Percentiles rank a stretch among this genome's conserved stretches.
These are phyloP conservation scores for Vaccinium macrocarpon DNA, from an alignment of 148 eudicot genomes.

Conservation along the genomic window DNA sequence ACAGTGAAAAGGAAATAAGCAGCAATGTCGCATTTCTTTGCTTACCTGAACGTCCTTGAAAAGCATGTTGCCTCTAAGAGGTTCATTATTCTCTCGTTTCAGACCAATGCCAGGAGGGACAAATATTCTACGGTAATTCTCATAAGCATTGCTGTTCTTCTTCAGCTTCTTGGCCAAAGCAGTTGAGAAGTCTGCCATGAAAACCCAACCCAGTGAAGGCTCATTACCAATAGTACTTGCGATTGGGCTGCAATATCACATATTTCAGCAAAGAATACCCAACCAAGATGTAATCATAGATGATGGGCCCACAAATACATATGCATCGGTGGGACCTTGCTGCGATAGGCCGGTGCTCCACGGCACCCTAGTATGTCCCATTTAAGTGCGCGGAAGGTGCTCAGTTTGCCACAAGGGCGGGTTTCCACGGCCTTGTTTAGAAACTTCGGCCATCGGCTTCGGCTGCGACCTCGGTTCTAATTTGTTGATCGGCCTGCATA, in stretches of 20 bases:
- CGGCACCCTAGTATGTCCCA: conserved; percentile 90
- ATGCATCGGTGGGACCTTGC: conserved; percentile 85
- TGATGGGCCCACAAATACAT: conserved; percentile 75
- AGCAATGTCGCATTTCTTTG: not conserved
- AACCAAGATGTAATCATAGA: conserved; percentile 81
- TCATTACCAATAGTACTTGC: conserved; percentile 76
- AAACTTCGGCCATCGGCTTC: conserved; percentile 65
- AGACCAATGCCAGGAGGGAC: no score
- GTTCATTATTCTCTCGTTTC: no score
- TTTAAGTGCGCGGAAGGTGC: conserved; percentile 62
- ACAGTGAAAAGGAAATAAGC: not conserved
- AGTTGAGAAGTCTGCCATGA: conserved; percentile 66
- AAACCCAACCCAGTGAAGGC: conserved; percentile 76
- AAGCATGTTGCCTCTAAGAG: conserved; percentile 71
- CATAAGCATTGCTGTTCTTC: conserved; percentile 62
- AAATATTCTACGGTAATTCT: conserved; percentile 68
- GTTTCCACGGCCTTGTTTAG: conserved; percentile 82
- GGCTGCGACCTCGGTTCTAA: conserved; percentile 69
- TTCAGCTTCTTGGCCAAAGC: conserved; percentile 62
- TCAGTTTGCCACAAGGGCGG: conserved; percentile 70
- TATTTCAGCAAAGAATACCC: conserved; percentile 71
- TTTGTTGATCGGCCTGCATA: conserved; percentile 60
- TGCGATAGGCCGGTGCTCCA: conserved; percentile 56
- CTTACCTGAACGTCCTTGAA: conserved; percentile 77
- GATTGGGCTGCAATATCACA: conserved; percentile 59